Conservation (phyloP, 441 rosid species). For the Adansonia madagascariensis region DNA sequence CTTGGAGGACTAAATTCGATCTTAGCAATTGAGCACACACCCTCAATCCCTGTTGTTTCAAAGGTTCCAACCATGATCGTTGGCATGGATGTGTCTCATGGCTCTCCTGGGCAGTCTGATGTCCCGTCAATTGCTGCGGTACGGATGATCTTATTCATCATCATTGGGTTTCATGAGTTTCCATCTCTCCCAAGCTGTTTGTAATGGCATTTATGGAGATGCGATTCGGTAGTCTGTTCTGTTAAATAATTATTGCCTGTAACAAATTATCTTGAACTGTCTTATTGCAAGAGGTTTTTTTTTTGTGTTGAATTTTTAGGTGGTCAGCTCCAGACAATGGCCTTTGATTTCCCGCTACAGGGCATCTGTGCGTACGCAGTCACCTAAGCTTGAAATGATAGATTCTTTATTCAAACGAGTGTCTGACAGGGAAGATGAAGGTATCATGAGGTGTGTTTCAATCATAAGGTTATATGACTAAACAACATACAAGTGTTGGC, state of each 20-base stretch:
- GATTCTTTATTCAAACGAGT: constrained; percentile 56
- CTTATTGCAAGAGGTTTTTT: not conserved
- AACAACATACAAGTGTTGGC: not conserved
- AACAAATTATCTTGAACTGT: not conserved
- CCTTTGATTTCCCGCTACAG: constrained; percentile 62
- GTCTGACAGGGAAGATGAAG: constrained; percentile 47
- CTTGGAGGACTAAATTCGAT: constrained; percentile 71
- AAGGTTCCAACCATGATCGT: constrained; percentile 59
- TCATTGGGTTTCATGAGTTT: constrained; percentile 21
- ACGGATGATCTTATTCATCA: constrained; percentile 22
- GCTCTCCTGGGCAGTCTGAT: constrained; percentile 62
- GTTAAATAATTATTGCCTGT: not conserved
- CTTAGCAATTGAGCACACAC: constrained; percentile 50
- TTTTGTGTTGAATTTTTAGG: constrained; percentile 37
- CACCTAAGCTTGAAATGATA: constrained; percentile 61
- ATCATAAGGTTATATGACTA: too few species aligned
- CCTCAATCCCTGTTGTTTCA: constrained; percentile 47
- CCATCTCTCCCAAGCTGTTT: not conserved
- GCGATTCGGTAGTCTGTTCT: not conserved
- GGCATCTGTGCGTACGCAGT: constrained; percentile 66
- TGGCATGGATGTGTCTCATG: constrained; percentile 76
- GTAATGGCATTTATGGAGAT: not conserved
- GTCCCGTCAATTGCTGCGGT: constrained; percentile 72
- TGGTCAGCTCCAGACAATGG: constrained; percentile 65
- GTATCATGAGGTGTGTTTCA: constrained; percentile 54